Conservation (phyloP, 164 flowering plant species). For the Vitis cinerea region DNA sequence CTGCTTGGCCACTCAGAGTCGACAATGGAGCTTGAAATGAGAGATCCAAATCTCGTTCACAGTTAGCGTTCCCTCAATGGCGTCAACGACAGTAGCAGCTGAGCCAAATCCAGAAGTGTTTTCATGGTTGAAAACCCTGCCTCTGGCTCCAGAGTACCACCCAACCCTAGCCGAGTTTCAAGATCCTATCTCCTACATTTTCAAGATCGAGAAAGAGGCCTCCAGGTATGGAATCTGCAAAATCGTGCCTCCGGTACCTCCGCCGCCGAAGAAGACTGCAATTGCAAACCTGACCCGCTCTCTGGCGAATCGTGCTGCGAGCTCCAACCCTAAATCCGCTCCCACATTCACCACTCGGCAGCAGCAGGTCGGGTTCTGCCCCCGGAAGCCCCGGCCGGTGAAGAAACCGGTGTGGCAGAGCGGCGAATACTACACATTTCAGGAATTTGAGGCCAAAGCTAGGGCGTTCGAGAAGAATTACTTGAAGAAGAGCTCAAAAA, state of each 20-base stretch:
- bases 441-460: conserved; percentile 82
- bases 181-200: conserved; percentile 97
- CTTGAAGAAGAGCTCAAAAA: conserved; percentile 47
- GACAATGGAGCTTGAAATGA: conserved; percentile 8
- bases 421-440: conserved; percentile 71
- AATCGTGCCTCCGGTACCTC: conserved; percentile 89
- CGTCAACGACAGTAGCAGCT: conserved; percentile 23
- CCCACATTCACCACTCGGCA: conserved; percentile 91
- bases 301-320: conserved; percentile 45
- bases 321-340: conserved; percentile 19
- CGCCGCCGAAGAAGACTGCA: conserved; percentile 62
- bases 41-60: background rate
- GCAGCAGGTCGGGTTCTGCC: conserved; percentile 98
- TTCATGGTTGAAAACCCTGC: conserved; percentile 83
- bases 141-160: conserved; percentile 86
- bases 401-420: conserved; percentile 97
- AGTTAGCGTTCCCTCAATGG: conserved; percentile 21
- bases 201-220: conserved; percentile 95
- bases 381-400: conserved; percentile 71
- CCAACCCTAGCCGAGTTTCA: conserved; percentile 85
- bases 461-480: conserved; percentile 67
- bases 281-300: conserved; percentile 72
- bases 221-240: conserved; percentile 92
- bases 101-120: conserved; percentile 56
- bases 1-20: background rate